Percentiles rank a stretch among this genome's conserved stretches.
These are phyloP conservation scores for Teunomyces stri DNA, from an alignment of 805 yeast species.

Conservation along the genomic window DNA sequence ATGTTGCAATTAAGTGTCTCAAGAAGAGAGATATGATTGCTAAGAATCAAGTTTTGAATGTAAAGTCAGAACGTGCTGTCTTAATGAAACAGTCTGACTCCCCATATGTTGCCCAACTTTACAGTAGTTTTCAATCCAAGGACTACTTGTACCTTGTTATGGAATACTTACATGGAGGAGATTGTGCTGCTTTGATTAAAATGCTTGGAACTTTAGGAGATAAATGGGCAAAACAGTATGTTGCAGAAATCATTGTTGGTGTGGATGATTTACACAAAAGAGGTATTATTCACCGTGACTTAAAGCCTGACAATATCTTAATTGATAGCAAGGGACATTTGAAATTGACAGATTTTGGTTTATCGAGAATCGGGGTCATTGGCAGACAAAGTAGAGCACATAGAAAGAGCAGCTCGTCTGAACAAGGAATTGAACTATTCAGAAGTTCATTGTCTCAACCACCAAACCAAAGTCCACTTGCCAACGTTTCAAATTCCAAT, in stretches of 20 bases:
- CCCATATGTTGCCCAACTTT: constrained; percentile 87
- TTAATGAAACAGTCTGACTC: constrained; percentile 95
- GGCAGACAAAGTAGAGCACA: constrained; percentile 62
- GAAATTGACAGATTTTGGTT: constrained; percentile 92
- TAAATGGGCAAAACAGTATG: constrained; percentile 80
- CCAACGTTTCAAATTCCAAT: constrained; percentile 15
- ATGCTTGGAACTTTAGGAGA: constrained; percentile 81
- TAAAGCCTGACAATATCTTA: constrained; percentile 90
- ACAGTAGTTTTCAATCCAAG: constrained; percentile 82
- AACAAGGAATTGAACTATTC: constrained; percentile 41
- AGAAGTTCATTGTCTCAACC: constrained; percentile 23
- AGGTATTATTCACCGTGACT: constrained; percentile 91
- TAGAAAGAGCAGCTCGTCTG: constrained; percentile 42
- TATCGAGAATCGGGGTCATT: constrained; percentile 83
- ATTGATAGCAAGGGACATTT: constrained; percentile 87
- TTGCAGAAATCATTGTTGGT: constrained; percentile 88
- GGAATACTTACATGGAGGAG: constrained; percentile 97
- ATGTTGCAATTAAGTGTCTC: constrained; percentile 89
- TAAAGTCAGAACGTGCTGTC: constrained; percentile 93
- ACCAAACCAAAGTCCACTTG: constrained; percentile 25
- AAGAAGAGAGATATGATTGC: constrained; percentile 95
- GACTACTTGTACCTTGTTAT: constrained; percentile 88
- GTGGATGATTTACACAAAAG: constrained; percentile 84
- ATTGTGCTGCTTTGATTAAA: constrained; percentile 81
- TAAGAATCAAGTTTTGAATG: constrained; percentile 93